Conservation (phyloP, 208 protist species). For the Tritrichomonas foetus region DNA sequence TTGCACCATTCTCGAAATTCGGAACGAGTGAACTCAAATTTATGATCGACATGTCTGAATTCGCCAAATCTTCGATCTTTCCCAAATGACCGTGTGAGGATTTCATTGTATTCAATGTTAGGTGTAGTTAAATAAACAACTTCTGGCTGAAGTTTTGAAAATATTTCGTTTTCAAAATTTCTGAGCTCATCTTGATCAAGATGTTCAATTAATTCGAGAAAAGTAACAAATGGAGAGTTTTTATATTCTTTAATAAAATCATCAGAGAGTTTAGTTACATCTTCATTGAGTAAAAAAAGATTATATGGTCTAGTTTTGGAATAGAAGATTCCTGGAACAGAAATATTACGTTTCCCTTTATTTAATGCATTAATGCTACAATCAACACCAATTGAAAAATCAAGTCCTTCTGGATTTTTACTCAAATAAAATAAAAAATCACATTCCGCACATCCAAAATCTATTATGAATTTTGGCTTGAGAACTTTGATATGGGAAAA, state of each 20-base stretch:
- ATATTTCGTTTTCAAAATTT: neutral
- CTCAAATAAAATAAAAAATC: constrained; percentile 36
- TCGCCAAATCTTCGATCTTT: neutral
- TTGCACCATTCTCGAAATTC: neutral
- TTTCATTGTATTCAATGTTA: constrained; percentile 29
- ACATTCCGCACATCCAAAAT: neutral
- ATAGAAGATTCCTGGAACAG: neutral
- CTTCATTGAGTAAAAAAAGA: neutral
- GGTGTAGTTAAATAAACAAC: neutral
- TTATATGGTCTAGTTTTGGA: neutral
- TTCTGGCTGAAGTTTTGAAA: neutral
- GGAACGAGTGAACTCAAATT: neutral
- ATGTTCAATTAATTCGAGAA: constrained; percentile 31
- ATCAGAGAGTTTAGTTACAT: neutral
- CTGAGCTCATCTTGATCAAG: neutral
- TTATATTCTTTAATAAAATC: neutral
- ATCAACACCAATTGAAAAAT: neutral
- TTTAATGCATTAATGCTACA: neutral
- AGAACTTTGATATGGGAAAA: neutral
- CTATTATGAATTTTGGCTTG: neutral
- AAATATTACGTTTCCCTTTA: neutral
- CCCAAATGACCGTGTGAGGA: neutral
- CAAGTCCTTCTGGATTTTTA: neutral
- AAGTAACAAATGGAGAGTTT: neutral
- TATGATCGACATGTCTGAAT: constrained; percentile 26